Conservation (phyloP, 2,329 filamentous ascomycete genomes). For the Penicillium sp. region DNA sequence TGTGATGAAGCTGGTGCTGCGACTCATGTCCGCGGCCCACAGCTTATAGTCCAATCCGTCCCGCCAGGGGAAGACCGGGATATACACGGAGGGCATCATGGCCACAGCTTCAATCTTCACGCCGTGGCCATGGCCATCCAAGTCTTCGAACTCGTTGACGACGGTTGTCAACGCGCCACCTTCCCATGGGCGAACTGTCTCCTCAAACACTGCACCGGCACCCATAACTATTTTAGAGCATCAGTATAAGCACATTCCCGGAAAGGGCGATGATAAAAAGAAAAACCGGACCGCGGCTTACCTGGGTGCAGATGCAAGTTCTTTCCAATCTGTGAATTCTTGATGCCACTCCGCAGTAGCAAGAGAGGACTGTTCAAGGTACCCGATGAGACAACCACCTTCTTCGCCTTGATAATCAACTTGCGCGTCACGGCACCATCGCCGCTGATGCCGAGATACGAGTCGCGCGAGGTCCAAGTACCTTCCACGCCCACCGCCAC, state of each 20-base stretch:
- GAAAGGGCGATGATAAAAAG: background rate
- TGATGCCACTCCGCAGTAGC: slow-evolving; percentile 75
- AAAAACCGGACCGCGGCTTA: slow-evolving; percentile 38
- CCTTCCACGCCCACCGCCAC: slow-evolving; percentile 72
- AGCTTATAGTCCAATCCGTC: slow-evolving; percentile 71
- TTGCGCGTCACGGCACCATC: slow-evolving; percentile 56
- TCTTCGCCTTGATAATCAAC: slow-evolving; percentile 74
- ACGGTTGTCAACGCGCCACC: slow-evolving; percentile 79
- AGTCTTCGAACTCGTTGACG: slow-evolving; percentile 75
- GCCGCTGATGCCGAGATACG: slow-evolving; percentile 59
- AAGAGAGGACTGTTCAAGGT: slow-evolving; percentile 76
- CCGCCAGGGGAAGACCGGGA: slow-evolving; percentile 68
- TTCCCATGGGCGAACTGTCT: slow-evolving; percentile 72
- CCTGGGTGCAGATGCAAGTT: slow-evolving; percentile 83
- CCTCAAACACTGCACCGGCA: slow-evolving; percentile 63
- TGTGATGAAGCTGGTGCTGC: slow-evolving; percentile 72
- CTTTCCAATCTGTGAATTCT: slow-evolving; percentile 77
- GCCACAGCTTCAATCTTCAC: slow-evolving; percentile 75
- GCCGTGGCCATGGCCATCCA: slow-evolving; percentile 79
- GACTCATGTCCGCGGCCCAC: slow-evolving; percentile 66
- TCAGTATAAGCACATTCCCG: too few species aligned
- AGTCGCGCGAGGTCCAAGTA: slow-evolving; percentile 72
- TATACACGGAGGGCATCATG: slow-evolving; percentile 70
- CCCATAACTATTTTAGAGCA: slow-evolving; percentile 37
- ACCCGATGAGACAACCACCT: slow-evolving; percentile 77